Evolutionary conservation across 2,329 filamentous ascomycete genomes (phyloP), one percentile per base, ranked within the genome.

Genomic region (Xylaria sp.): DNA sequence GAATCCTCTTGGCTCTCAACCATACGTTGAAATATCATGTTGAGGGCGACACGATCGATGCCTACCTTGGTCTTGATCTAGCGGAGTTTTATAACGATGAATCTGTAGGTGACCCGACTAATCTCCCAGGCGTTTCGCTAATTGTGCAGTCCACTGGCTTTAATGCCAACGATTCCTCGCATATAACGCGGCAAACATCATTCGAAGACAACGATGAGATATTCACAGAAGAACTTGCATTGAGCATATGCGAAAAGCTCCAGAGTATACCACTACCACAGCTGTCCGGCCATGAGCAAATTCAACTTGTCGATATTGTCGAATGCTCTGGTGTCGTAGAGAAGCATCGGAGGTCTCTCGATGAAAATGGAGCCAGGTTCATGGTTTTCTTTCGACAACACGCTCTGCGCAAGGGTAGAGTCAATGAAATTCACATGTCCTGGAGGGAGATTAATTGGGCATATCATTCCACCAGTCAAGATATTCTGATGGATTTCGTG

Each of bases 381-480:
- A 89, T 97, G 81, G 84, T 97, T 13, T 96, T 96, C 80, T 96
- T 95, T 82, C 88, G 93, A 23, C 92, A 97, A 76, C 90, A 95
- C 78, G 90, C 90, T 59, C 83, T 97, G 57, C 89, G 91, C 34
- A 90, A 89, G 78, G 85, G 87, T 57, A 88, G 90, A 68, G 87
- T 87, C 2, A 87, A 88, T 70, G 87, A 91, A 75, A 87, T 90
- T 3, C 85, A 88, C 28, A 87, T 97, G 74, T 91, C 87, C 0
- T 93, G 90, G 89, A 85, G 93, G 69, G 93, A 97, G 77, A 94
- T 95, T 63, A 90, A 89, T 68, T 97, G 93, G 91, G 94, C 94
- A 0, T 95, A 91, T 74, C 92, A 96, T 77, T 94, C 92, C 51
- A 88, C 84, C 12, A 93, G 94, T 69, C 96, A 99, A 80, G 95